Percentiles rank a stretch among this genome's conserved stretches.
phyloP scores from a whole-genome alignment of 106 monocot species.

The Dendrobium catenatum region DNA sequence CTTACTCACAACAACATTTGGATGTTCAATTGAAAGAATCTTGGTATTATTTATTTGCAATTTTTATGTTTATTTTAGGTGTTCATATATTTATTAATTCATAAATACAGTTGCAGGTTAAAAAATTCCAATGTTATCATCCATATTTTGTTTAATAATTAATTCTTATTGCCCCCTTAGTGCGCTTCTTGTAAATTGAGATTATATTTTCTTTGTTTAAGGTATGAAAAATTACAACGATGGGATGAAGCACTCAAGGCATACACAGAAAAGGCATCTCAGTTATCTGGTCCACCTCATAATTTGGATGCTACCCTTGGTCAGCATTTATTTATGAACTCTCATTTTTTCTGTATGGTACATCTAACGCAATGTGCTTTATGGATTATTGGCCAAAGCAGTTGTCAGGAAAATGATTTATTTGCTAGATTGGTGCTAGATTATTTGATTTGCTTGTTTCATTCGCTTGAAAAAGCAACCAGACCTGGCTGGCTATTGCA shows the following conservation, averaged over 20 bases:
- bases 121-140: background rate
- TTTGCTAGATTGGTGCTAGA: background rate
- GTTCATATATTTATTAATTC: background rate
- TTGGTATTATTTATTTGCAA: conserved; percentile 40
- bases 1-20: conserved; percentile 87
- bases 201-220: conserved; percentile 16
- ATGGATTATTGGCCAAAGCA: background rate
- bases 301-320: conserved; percentile 93
- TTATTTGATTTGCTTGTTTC: background rate
- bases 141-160: background rate
- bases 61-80: background rate
- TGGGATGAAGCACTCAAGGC: conserved; percentile 99
- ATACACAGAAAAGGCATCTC: conserved; percentile 81
- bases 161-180: background rate
- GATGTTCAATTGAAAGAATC: conserved; percentile 98
- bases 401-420: background rate
- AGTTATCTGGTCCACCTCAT: conserved; percentile 52
- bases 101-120: background rate
- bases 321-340: conserved; percentile 19
- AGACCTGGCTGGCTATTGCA: too few relatives aligned
- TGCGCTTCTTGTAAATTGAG: background rate
- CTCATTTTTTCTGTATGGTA: background rate
- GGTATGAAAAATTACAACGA: conserved; percentile 97
- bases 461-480: background rate
- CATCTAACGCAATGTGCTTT: background rate